Percentiles rank a stretch among this genome's conserved stretches.
These are phyloP conservation scores for Fraxinus quadrangulata DNA, from an alignment of 257 asterid genomes.

Conservation along the genomic window DNA sequence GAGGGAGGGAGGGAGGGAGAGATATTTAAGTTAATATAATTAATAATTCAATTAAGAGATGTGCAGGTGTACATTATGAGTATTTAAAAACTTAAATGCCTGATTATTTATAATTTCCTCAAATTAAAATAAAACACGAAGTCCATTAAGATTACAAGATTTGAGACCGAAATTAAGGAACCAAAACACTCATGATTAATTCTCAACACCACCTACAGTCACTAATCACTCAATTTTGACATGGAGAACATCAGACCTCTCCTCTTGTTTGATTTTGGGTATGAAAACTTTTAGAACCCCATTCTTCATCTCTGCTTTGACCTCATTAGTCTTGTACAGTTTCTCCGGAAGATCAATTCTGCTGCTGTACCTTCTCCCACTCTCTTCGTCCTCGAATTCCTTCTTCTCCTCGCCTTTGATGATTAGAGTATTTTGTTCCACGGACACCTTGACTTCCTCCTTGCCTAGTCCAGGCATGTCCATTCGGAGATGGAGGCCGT, in stretches of 20 bases:
- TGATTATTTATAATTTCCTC: too few species aligned
- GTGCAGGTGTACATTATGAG: too few species aligned
- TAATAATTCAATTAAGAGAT: too few species aligned
- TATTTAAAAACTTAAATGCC: too few species aligned
- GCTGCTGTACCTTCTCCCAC: constrained; percentile 43
- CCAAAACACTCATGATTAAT: not conserved
- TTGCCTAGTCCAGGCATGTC: constrained; percentile 67
- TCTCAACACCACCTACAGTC: not conserved
- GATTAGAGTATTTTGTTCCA: constrained; percentile 52
- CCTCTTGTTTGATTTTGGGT: constrained; percentile 57
- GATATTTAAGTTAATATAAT: too few species aligned
- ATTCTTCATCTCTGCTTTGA: constrained; percentile 66
- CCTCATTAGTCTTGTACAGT: constrained; percentile 46
- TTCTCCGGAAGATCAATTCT: constrained; percentile 62
- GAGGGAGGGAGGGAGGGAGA: too few species aligned
- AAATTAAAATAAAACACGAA: too few species aligned
- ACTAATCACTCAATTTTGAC: constrained; percentile 28
- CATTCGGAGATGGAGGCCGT: constrained; percentile 51
- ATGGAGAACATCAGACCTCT: constrained; percentile 51
- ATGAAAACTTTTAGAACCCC: constrained; percentile 59
- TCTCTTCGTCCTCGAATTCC: constrained; percentile 47
- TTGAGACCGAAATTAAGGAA: not conserved
- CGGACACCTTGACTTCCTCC: constrained; percentile 57
- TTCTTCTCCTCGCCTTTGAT: constrained; percentile 55
- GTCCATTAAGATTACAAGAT: not conserved